Conservation (phyloP, 1,284 basidiomycete species). For the Cerioporus squamosus region DNA sequence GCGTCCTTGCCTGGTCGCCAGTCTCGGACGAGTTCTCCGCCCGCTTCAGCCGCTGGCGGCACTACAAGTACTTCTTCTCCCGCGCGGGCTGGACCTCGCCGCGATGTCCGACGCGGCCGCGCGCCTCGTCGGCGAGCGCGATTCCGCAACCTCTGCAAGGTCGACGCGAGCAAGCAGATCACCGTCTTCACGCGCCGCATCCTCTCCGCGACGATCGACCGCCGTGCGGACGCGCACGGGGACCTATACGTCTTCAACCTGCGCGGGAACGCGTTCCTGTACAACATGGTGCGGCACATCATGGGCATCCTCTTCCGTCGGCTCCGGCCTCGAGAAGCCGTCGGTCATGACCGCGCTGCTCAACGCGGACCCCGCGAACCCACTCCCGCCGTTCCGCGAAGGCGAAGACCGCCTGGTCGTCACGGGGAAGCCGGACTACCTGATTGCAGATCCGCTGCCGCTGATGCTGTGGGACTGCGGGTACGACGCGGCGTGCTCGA, state of each 20-base stretch:
- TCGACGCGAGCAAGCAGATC: constrained; percentile 96
- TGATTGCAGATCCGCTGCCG: constrained; percentile 92
- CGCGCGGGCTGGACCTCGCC: constrained; percentile 65
- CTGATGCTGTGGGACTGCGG: constrained; percentile 93
- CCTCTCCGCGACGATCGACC: constrained; percentile 63
- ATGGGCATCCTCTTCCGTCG: constrained; percentile 91
- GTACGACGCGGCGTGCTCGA: constrained; percentile 68
- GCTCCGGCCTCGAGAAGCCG: constrained; percentile 78
- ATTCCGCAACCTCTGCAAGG: constrained; percentile 94
- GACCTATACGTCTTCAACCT: constrained; percentile 84
- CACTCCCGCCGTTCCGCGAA: constrained; percentile 34
- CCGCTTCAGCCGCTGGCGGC: constrained; percentile 83
- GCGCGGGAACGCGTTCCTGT: constrained; percentile 89
- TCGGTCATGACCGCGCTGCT: constrained; percentile 76
- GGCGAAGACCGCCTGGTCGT: constrained; percentile 52
- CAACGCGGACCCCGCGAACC: constrained; percentile 56
- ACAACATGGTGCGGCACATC: constrained; percentile 98
- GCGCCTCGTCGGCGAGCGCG: constrained; percentile 86
- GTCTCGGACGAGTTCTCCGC: constrained; percentile 84
- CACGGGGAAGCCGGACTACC: constrained; percentile 84
- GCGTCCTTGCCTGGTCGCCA: constrained; percentile 95
- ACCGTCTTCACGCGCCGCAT: constrained; percentile 76
- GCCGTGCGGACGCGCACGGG: constrained; percentile 38
- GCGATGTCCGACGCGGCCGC: constrained; percentile 82
- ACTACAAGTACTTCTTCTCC: constrained; percentile 98